These are phyloP conservation scores for Coffea canephora DNA, from an alignment of 257 asterid genomes.

Conservation along the genomic window DNA sequence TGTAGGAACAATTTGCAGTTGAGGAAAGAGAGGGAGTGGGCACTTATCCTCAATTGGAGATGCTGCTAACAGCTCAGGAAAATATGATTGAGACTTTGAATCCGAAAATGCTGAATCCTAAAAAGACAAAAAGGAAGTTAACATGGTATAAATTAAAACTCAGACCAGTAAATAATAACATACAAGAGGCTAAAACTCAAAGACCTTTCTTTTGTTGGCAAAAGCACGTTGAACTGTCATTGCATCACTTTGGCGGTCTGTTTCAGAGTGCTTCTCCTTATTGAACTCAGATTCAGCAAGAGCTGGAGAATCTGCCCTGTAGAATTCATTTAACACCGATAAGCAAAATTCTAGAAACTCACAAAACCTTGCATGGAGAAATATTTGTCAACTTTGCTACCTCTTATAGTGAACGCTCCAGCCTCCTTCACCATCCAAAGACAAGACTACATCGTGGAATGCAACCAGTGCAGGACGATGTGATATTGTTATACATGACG, in stretches of 20 bases:
- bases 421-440: constrained; percentile 99
- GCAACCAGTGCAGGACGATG: constrained; percentile 99
- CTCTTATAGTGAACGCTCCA: constrained; percentile 85
- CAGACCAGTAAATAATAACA: constrained; percentile 19
- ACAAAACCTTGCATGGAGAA: background rate
- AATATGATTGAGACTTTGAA: constrained; percentile 57
- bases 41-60: constrained; percentile 48
- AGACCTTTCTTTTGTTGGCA: constrained; percentile 73
- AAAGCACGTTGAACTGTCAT: constrained; percentile 92
- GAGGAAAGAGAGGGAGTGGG: constrained; percentile 66
- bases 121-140: constrained; percentile 24
- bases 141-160: constrained; percentile 12
- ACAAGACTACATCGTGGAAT: constrained; percentile 92
- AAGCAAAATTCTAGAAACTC: constrained; percentile 19
- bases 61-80: constrained; percentile 63
- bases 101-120: constrained; percentile 73
- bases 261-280: constrained; percentile 48
- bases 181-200: background rate
- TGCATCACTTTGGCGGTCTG: constrained; percentile 88
- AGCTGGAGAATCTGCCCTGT: constrained; percentile 66
- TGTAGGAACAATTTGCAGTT: constrained; percentile 67
- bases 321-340: constrained; percentile 23
- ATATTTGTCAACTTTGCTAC: constrained; percentile 33
- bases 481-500: constrained; percentile 95
- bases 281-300: constrained; percentile 52